Base-by-base conservation (phyloP, 345 rosid species). In the Stellera chamaejasme region DNA sequence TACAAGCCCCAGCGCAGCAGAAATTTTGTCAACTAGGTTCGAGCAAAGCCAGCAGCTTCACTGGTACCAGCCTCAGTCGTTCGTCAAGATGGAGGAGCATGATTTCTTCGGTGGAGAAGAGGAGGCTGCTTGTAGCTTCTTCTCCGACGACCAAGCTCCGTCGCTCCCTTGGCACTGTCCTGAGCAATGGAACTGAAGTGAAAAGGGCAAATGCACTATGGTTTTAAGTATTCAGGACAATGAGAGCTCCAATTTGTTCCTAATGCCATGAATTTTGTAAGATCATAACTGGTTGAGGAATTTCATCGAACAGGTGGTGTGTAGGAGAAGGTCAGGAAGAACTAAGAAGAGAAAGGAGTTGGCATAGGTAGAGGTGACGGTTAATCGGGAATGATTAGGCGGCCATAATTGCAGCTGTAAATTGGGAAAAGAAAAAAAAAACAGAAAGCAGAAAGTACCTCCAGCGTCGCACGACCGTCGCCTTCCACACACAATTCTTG, bases 91-190 rank as follows among this genome's bases (percentile, higher is more conserved):
- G 84, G 99, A 87, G 64, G 97, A 89, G 61, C 96, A 82, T 28
- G 74, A 75, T 41, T 84, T 93, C 80, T 74, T 86, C 48, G 77
- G 74, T 45, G 81, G 85, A 12, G 97, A 89, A 11, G 97, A 87
- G 64, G 97, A 89, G 12, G 97, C 84, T 65, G 72, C 93, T 10
- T 86, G 90, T 55, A 82, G 79, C 14, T 81, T 82, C 72, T 93
- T 86, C 71, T 86, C 91, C 2, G 94, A 86, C 50, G 96, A 93
- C 51, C 99, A 89, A 43, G 72, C 94, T 12, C 99, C 97, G 13
- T 67, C 81, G 27, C 87, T 93, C 28, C 88, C 71, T 10, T 92
- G 98, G 96, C 83, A 80, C 70, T 80, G 74, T 61, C 61, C 68
- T 58, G 83, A 80, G 45, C 83, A 76, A 57, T 82, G 88, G 92